Evolutionary conservation across 352 stramenopile genomes (phyloP).

Genomic region (Pythium phragmitis): DNA sequence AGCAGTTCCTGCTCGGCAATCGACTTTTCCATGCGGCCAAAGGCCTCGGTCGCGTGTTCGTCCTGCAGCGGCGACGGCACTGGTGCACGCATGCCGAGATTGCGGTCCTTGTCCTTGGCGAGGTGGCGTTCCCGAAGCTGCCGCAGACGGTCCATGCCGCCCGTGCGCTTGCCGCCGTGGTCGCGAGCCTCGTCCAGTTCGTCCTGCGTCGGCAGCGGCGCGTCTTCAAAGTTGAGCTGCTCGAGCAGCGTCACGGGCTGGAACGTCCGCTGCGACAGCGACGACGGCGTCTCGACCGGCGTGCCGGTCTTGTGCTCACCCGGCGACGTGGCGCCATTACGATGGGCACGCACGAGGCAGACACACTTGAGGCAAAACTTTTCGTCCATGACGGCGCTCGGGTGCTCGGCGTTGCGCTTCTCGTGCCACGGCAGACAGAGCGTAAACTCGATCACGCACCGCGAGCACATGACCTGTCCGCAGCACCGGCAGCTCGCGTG

Average conservation of each 20-base stretch:
- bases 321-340: slow-evolving; percentile 27
- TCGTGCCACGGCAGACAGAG: slow-evolving; percentile 53
- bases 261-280: slow-evolving; percentile 1
- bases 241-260: slow-evolving; percentile 7
- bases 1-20: slow-evolving; percentile 66
- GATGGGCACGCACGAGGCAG: slow-evolving; percentile 60
- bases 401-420: slow-evolving; percentile 50
- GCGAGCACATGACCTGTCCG: slow-evolving; percentile 50
- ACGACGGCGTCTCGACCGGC: no score
- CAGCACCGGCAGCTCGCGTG: slow-evolving; percentile 53
- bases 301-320: no score
- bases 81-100: slow-evolving; percentile 5
- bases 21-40: slow-evolving; percentile 56
- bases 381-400: slow-evolving; percentile 60
- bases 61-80: background rate
- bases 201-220: slow-evolving; percentile 28
- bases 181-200: slow-evolving; percentile 37
- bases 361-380: slow-evolving; percentile 83
- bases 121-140: slow-evolving; percentile 65
- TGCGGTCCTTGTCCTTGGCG: slow-evolving; percentile 59
- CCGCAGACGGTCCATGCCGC: slow-evolving; percentile 42
- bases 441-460: slow-evolving; percentile 66
- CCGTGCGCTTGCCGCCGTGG: slow-evolving; percentile 28
- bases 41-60: slow-evolving; percentile 28
- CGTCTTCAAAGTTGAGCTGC: slow-evolving; percentile 25